Evolutionary conservation across 225 moss, liverwort and hornwort species (phyloP).

Genomic region (Physcomitrium patens): DNA sequence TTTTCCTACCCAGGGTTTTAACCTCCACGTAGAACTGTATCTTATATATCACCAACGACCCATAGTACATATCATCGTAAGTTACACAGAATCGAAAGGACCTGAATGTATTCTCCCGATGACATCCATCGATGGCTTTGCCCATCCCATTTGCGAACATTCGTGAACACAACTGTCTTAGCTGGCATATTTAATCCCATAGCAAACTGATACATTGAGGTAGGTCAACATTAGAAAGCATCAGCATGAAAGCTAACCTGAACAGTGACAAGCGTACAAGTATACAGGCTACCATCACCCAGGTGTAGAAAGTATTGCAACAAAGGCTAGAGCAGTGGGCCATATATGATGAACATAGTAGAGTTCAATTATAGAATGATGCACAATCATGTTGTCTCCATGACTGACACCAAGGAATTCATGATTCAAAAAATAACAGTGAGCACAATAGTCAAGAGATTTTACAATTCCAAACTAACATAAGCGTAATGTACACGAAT

Average conservation of each 20-base stretch:
- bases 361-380: conserved; percentile 1
- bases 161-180: conserved; percentile 97
- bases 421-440: not conserved
- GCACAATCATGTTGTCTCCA: not conserved
- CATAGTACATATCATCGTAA: conserved; percentile 13
- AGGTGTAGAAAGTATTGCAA: not conserved
- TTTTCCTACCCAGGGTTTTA: conserved; percentile 14
- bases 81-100: conserved; percentile 32
- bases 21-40: not conserved
- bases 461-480: not conserved
- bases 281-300: conserved; percentile 6
- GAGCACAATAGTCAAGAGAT: not conserved
- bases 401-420: not conserved
- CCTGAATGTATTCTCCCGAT: conserved; percentile 98
- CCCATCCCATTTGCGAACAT: conserved; percentile 97
- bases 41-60: not conserved
- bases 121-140: conserved; percentile 96
- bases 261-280: not conserved
- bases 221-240: conserved; percentile 21
- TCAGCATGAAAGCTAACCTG: conserved; percentile 17
- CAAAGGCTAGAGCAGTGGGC: not conserved
- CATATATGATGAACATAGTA: not conserved
- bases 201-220: conserved; percentile 58
- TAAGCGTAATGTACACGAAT: not conserved
- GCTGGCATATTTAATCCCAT: conserved; percentile 99